A percentile compares a stretch with the other conserved stretches of the same genome.
phyloP scores from a whole-genome alignment of 139 green algal species.

The Dunaliella sp. region DNA sequence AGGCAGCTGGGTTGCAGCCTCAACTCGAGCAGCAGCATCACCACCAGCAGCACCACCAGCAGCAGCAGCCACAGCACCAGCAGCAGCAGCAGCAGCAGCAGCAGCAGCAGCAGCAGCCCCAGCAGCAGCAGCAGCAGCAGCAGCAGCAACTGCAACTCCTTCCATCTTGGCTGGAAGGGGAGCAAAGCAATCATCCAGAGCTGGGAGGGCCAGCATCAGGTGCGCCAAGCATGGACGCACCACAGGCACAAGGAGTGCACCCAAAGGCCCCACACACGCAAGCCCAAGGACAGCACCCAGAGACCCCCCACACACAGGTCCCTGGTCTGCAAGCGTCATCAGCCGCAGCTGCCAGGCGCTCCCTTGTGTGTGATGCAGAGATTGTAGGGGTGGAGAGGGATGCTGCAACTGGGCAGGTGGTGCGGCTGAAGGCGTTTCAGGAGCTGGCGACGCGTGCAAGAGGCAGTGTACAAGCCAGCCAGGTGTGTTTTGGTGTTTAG shows the following conservation, averaged over 20 bases:
- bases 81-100: not conserved
- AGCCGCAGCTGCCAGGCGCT: conserved; percentile 14
- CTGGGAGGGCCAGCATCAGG: not conserved
- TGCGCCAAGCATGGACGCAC: not conserved
- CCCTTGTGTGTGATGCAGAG: conserved; percentile 8
- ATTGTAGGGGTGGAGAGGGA: not conserved
- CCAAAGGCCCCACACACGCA: too few relatives aligned
- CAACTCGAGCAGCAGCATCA: not conserved
- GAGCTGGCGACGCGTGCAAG: conserved; percentile 75
- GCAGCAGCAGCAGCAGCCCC: not conserved
- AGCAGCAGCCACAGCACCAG: not conserved
- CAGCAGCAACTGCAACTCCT: not conserved
- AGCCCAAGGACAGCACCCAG: not conserved
- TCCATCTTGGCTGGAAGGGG: not conserved
- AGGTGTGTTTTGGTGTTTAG: conserved; percentile 21
- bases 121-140: not conserved
- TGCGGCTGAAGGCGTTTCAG: conserved; percentile 76
- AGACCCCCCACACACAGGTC: not conserved
- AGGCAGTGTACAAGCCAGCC: conserved; percentile 30
- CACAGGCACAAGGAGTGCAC: not conserved
- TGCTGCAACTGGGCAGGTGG: not conserved
- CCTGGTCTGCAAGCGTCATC: not conserved
- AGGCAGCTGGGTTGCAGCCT: not conserved
- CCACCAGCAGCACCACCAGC: conserved; percentile 6
- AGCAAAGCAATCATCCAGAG: not conserved